phyloP scores from a whole-genome alignment of 2,329 filamentous ascomycete genomes.

The Calonectria hawksworthii region DNA sequence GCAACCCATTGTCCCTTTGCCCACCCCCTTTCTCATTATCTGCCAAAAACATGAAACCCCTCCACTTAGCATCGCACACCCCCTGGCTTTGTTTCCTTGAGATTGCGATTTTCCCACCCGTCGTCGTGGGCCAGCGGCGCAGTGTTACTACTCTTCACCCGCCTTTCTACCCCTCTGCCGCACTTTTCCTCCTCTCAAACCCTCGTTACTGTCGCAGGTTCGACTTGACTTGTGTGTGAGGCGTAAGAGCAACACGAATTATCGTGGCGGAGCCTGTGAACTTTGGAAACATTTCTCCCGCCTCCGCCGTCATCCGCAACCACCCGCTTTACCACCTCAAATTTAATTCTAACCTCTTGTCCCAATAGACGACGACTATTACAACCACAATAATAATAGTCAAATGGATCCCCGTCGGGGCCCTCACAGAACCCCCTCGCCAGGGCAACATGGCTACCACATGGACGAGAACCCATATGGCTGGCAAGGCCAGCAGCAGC shows the following conservation, averaged over 20 bases:
- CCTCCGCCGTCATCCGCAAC: slow-evolving; percentile 12
- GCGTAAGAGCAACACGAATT: slow-evolving; percentile 27
- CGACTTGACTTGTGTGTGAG: slow-evolving; percentile 26
- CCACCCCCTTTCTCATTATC: slow-evolving; percentile 37
- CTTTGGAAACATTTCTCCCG: slow-evolving; percentile 22
- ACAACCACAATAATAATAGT: slow-evolving; percentile 66
- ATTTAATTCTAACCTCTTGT: slow-evolving; percentile 39
- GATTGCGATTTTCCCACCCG: slow-evolving; percentile 19
- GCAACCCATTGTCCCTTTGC: slow-evolving; percentile 33
- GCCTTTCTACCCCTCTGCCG: neutral
- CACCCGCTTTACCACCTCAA: neutral
- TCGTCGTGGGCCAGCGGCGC: slow-evolving; percentile 11
- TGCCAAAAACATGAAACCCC: slow-evolving; percentile 39
- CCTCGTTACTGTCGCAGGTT: slow-evolving; percentile 27
- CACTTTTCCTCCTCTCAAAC: neutral
- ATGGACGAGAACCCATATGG: slow-evolving; percentile 83
- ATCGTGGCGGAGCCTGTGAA: slow-evolving; percentile 31
- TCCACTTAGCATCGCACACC: slow-evolving; percentile 35
- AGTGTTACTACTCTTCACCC: neutral
- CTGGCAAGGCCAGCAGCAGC: slow-evolving; percentile 38
- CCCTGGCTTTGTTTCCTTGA: slow-evolving; percentile 32
- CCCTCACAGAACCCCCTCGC: slow-evolving; percentile 45
- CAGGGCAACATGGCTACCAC: slow-evolving; percentile 79
- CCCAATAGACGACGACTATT: slow-evolving; percentile 69
- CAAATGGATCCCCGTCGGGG: slow-evolving; percentile 63